Conservation (phyloP, 805 yeast genomes). For the Candida yuanshanica region DNA sequence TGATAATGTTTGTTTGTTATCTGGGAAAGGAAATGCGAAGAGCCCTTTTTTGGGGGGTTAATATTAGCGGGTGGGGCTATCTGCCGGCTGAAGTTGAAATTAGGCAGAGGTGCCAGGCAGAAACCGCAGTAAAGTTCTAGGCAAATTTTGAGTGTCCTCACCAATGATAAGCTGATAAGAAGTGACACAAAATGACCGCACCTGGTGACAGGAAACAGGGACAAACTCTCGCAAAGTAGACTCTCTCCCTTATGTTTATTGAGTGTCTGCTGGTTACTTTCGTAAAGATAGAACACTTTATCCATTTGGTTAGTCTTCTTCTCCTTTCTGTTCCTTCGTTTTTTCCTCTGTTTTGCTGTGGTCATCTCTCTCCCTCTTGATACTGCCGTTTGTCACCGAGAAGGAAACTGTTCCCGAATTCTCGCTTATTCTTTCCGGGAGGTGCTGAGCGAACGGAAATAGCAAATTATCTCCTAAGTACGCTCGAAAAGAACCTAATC, state of each 20-base stretch:
- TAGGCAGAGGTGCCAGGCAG: neutral
- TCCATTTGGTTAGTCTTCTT: too few relatives aligned
- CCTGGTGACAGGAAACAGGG: neutral
- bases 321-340: neutral
- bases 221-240: too few relatives aligned
- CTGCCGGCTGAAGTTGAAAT: neutral
- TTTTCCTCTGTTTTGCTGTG: neutral
- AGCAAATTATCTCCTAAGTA: too few relatives aligned
- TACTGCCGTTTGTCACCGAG: neutral
- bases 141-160: too few relatives aligned
- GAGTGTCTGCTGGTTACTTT: too few relatives aligned
- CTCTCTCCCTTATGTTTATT: too few relatives aligned
- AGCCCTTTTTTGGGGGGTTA: neutral
- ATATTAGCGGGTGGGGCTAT: neutral
- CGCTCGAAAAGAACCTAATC: too few relatives aligned
- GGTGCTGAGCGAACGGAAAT: neutral
- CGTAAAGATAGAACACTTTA: too few relatives aligned
- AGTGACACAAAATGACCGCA: neutral
- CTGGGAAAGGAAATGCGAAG: neutral
- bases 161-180: neutral
- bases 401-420: neutral
- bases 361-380: neutral
- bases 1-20: neutral
- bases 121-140: neutral
- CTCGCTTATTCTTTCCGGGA: slow-evolving; percentile 1